phyloP scores from a whole-genome alignment of 257 asterid genomes.

The Fraxinus americana region DNA sequence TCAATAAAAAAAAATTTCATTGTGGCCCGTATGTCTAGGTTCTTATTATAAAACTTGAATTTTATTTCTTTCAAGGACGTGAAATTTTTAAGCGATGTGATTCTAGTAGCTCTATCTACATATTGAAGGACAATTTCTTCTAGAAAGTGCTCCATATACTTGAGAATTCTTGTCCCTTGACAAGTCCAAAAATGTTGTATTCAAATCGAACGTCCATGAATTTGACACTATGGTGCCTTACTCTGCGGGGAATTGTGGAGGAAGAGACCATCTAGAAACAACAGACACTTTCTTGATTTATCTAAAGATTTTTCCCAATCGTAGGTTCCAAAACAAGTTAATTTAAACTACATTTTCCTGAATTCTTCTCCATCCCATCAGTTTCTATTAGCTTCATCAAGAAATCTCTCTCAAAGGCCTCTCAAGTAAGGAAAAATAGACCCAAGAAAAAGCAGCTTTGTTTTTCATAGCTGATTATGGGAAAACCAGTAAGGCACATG shows the following conservation, averaged over 20 bases:
- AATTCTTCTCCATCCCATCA: constrained; percentile 12
- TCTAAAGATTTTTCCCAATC: constrained; percentile 25
- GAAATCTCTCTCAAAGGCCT: constrained; percentile 3
- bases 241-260: constrained; percentile 13
- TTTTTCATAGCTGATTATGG: constrained; percentile 28
- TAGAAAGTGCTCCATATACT: background rate
- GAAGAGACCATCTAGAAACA: background rate
- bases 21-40: no score
- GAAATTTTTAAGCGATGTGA: no score
- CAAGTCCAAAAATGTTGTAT: background rate
- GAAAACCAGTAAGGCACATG: constrained; percentile 41
- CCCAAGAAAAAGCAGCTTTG: background rate
- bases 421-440: background rate
- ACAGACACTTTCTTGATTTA: background rate
- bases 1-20: no score
- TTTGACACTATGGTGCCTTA: constrained; percentile 2
- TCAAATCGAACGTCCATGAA: constrained; percentile 3
- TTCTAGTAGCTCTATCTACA: no score
- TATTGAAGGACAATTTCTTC: background rate
- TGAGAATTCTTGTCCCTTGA: background rate
- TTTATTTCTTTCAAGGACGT: no score
- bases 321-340: constrained; percentile 7
- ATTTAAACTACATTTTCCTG: constrained; percentile 18
- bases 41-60: no score
- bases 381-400: constrained; percentile 13